phyloP scores from a whole-genome alignment of 805 yeast genomes.

The Candida morakotiae region DNA sequence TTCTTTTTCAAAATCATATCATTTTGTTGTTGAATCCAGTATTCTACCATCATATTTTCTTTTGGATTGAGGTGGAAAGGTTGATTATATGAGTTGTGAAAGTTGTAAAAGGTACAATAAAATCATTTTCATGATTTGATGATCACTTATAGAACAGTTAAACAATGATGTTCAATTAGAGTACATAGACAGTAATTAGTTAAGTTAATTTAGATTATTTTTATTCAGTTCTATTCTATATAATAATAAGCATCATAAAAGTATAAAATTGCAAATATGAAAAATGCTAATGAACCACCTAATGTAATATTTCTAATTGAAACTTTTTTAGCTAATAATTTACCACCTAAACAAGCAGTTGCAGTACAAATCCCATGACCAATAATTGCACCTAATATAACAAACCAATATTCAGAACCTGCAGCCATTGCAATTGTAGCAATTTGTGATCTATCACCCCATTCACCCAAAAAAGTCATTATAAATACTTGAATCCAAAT shows the following conservation, averaged over 20 bases:
- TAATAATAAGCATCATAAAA: slow-evolving; percentile 58
- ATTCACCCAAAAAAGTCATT: slow-evolving; percentile 96
- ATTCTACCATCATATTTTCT: too few species aligned
- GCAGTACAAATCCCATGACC: slow-evolving; percentile 89
- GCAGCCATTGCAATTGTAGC: slow-evolving; percentile 99
- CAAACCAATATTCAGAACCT: slow-evolving; percentile 86
- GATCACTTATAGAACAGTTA: too few species aligned
- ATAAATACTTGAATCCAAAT: slow-evolving; percentile 90
- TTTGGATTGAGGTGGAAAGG: too few species aligned
- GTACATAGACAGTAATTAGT: too few species aligned
- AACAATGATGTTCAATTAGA: too few species aligned
- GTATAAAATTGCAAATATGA: slow-evolving; percentile 77
- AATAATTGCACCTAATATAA: slow-evolving; percentile 79
- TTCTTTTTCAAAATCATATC: too few species aligned
- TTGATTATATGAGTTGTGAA: too few species aligned
- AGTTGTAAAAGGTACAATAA: too few species aligned
- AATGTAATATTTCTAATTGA: slow-evolving; percentile 89
- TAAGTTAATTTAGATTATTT: too few species aligned
- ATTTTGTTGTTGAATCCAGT: too few species aligned
- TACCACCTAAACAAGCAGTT: slow-evolving; percentile 93
- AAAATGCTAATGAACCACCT: slow-evolving; percentile 86
- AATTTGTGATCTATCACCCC: slow-evolving; percentile 98
- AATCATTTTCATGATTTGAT: too few species aligned
- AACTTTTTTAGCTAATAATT: slow-evolving; percentile 80
- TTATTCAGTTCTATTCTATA: slow-evolving; percentile 13